A percentile compares a stretch with the other conserved stretches of the same genome.
These are phyloP conservation scores for Phytophthora sp. DNA, from an alignment of 352 stramenopile genomes.

Conservation along the genomic window DNA sequence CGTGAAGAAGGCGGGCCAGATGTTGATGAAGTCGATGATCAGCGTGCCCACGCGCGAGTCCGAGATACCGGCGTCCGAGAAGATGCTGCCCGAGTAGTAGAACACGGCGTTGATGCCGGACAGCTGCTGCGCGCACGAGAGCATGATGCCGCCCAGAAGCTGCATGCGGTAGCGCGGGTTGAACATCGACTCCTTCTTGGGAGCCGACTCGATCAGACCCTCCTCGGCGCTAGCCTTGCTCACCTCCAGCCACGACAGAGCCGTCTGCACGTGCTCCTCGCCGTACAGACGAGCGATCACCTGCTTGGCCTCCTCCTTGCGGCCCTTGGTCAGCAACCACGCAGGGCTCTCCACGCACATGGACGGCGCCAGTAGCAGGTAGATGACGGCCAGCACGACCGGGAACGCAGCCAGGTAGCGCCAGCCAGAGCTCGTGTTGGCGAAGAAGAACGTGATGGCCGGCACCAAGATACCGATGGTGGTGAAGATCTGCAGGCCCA, in stretches of 20 bases:
- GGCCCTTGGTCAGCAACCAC: constrained; percentile 27
- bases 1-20: too few relatives aligned
- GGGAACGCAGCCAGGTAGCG: constrained; percentile 12
- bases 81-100: too few relatives aligned
- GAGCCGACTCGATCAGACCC: not conserved
- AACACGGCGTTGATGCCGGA: too few relatives aligned
- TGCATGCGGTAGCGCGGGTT: constrained; percentile 6
- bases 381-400: constrained; percentile 7
- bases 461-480: too few relatives aligned
- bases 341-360: constrained; percentile 12
- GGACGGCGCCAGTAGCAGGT: constrained; percentile 5
- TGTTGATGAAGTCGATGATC: too few relatives aligned
- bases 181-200: constrained; percentile 14
- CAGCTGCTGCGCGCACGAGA: too few relatives aligned
- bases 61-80: too few relatives aligned
- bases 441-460: constrained; percentile 19
- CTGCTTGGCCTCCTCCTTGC: constrained; percentile 13
- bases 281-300: constrained; percentile 28
- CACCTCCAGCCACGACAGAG: too few relatives aligned
- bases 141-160: too few relatives aligned
- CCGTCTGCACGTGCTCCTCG: constrained; percentile 17
- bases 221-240: constrained; percentile 1
- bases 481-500: constrained; percentile 10
- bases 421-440: constrained; percentile 12
- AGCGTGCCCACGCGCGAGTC: too few relatives aligned